Base-by-base conservation (phyloP, 1,139 yeast genomes). In the Yamadazyma dendronema region DNA sequence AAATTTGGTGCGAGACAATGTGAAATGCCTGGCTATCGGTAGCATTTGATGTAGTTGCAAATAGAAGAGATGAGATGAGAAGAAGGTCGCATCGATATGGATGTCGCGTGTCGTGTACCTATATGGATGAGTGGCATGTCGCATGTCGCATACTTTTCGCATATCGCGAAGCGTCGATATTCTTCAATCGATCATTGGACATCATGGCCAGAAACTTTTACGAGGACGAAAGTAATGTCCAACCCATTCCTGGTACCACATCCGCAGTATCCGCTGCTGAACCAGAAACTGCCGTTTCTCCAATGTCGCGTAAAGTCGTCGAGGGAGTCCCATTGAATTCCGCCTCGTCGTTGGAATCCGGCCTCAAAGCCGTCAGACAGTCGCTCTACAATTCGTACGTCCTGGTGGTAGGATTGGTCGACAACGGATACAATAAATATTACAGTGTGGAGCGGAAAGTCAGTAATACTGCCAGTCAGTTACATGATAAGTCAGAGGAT, bases 401-500 rank as follows among this genome's bases (percentile, higher is more conserved):
- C 8, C 34, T 37, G 13, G 40, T 53, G 1, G 52, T 54, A 17
- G 44, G 43, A 14, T 61, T 56, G 46, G 49, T 62, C 33, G 59
- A 68, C 46, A 41, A 53, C 27, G 65, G 65, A n/a, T 76, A 83
- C 39, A 56, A 66, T 31, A 63, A 63, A 34, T 80, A 78, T 50
- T 73, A 82, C 48, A 61, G 66, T 19, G 75, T 77, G 5, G 97
- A 90, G 61, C 73, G 81, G 52, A 65, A 72, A 42, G 79, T 88
- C 34, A 77, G 89, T 6, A 57, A 72, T 23, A 83, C 95, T 1
- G 64, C 89, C 13, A 76, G 92, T 21, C 71, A 71, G 15, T 70
- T 92, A 48, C 92, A 85, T 59, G 77, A 79, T 48, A 80, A 74
- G 47, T 67, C 75, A 36, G 97, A 89, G 60, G 86, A 81, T 42